Evolutionary conservation across 2,329 filamentous ascomycete genomes (phyloP), one percentile per base, ranked within the genome.

Genomic region (Penicillium sp.): DNA sequence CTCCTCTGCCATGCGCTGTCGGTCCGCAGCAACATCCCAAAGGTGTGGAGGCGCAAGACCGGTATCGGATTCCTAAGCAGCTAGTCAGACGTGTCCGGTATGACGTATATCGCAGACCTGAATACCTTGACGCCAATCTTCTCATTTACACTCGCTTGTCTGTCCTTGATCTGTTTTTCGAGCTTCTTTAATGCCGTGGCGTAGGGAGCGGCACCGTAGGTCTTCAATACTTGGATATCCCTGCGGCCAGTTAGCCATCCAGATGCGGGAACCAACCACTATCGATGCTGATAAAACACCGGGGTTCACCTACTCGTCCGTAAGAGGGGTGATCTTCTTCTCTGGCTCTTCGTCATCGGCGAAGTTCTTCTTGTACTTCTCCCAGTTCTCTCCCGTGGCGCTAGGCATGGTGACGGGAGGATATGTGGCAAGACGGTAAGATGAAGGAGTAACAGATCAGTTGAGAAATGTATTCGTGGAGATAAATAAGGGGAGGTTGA

Each of bases 61-160:
- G 29, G 93, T 98, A 72, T 98, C 93, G 70, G 93, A 98, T 81
- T 98, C 93, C 84, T 94, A n/a, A n/a, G n/a, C n/a, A n/a, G n/a
- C n/a, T n/a, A n/a, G n/a, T n/a, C n/a, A n/a, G n/a, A n/a, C n/a
- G n/a, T n/a, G n/a, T n/a, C n/a, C n/a, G 61, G 38, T 53, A 45
- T 60, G 39, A 51, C 61, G 56, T 69, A 55, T 53, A 46, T 53
- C 65, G n/a, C n/a, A n/a, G n/a, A n/a, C n/a, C n/a, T n/a, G n/a
- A n/a, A n/a, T n/a, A 72, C 69, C 67, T 73, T 73, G n/a, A 72
- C 72, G 63, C 82, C 93, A 62, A 98, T 97, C 81, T 98, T 98
- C 75, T 98, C 93, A 62, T 98, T 95, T 54, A 98, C 91, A 55
- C 89, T 95, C 65, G 88, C 86, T 74, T 98, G 93, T 73, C 94